Conservation (phyloP, 768 basidiomycete genomes). For the Paxillus rubicundulus region DNA sequence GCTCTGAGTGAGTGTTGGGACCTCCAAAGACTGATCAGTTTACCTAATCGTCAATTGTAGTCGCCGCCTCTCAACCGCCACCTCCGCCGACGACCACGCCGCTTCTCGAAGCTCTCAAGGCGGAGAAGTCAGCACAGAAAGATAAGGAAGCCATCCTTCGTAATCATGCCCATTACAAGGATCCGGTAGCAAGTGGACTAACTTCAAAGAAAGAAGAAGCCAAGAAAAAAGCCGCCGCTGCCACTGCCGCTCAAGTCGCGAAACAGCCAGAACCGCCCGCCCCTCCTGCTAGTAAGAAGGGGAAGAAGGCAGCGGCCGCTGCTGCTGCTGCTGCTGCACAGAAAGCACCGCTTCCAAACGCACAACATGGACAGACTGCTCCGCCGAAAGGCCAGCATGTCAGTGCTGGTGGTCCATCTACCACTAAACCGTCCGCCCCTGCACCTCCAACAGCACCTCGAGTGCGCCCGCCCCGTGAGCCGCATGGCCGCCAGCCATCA, state of each 20-base stretch:
- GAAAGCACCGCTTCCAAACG: conserved; percentile 19
- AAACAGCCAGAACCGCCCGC: conserved; percentile 32
- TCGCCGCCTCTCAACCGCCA: conserved; percentile 59
- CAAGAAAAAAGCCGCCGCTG: conserved; percentile 33
- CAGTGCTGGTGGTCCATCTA: conserved; percentile 11
- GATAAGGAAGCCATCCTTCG: conserved; percentile 73
- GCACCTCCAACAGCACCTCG: conserved; percentile 8
- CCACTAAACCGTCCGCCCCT: conserved; percentile 11
- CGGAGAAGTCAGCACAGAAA: conserved; percentile 61
- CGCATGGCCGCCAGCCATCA: conserved; percentile 13
- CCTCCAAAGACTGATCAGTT: neutral
- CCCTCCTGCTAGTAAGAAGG: conserved; percentile 34
- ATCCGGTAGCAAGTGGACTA: conserved; percentile 31
- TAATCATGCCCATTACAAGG: conserved; percentile 73
- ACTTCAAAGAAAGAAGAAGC: conserved; percentile 38
- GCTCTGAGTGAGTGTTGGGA: conserved; percentile 46
- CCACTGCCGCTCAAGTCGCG: conserved; percentile 10
- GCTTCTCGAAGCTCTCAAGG: conserved; percentile 88
- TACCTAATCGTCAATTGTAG: conserved; percentile 34
- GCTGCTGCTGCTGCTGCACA: conserved; percentile 21
- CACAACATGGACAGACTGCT: conserved; percentile 1
- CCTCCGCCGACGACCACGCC: conserved; percentile 81
- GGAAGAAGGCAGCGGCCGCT: conserved; percentile 33
- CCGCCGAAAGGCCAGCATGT: conserved; percentile 4
- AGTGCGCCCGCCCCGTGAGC: conserved; percentile 17